Evolutionary conservation across 805 yeast genomes (phyloP), one percentile per base, ranked within the genome.

Genomic region (Metschnikowia shivogae): DNA sequence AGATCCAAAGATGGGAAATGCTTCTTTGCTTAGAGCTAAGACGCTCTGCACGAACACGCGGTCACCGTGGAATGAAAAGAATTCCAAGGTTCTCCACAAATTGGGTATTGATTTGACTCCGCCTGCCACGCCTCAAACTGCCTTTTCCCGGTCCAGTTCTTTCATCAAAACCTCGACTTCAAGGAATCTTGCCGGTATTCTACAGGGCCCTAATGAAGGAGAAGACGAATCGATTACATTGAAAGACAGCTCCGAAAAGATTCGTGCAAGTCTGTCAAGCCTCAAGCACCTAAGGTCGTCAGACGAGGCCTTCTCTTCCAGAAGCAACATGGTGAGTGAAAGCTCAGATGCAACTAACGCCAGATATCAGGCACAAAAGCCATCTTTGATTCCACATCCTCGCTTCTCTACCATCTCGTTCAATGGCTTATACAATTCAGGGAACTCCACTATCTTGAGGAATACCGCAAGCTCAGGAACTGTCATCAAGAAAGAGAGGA

Each of bases 391-490:
- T 31, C 76, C 76, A 6, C 71, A 72, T 42, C 75, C 75, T 9
- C 54, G 70, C 30, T 72, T 72, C 44, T 72, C 76, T 0, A 59
- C 67, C 31, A 61, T 72, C 42, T 70, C 76, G 0, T 68, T 72
- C 53, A 68, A 69, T 40, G 74, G 71, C 2, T 53, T 70, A 43
- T 46, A 47, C 28, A 44, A 42, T 13, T 36, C 52, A 14, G 40
- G 33, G n/a, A 40, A 39, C 14, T 26, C 35, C 43, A 45, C 46
- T 17, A 45, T 47, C 10, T 29, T 46, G 35, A 44, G 47, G 27
- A 46, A 43, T 36, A 47, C 50, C 1, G 38, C 43, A 29, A 45
- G 55, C 20, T 50, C 51, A 5, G 56, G 56, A 13, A 52, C 58
- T 6, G 53, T 53, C 13, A 44, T 50, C 28, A 47, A 40, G 30